Percentiles rank a stretch among this genome's conserved stretches.
Conservation (phyloP, 352 stramenopile genomes). For the Phytophthora pseudosyringae region DNA sequence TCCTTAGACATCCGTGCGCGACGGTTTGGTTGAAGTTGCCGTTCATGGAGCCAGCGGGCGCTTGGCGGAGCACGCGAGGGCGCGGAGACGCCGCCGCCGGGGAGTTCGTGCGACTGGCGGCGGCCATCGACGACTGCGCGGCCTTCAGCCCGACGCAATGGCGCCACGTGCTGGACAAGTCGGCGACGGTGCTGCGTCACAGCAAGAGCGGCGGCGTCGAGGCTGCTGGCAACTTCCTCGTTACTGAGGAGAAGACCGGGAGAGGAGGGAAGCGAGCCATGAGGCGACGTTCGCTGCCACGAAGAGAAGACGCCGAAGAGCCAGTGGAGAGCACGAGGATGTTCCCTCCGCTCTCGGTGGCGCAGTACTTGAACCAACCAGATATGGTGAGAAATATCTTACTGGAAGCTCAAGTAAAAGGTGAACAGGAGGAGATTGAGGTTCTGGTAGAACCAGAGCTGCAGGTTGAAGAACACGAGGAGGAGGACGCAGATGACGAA, state of each 20-base stretch:
- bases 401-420: constrained; percentile 13
- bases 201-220: background rate
- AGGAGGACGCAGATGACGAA: constrained; percentile 7
- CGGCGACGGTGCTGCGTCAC: constrained; percentile 29
- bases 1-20: no score
- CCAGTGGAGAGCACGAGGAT: background rate
- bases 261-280: background rate
- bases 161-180: constrained; percentile 53
- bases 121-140: constrained; percentile 53
- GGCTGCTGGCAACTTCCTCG: constrained; percentile 1
- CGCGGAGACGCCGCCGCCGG: background rate
- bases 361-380: constrained; percentile 56
- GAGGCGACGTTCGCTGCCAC: constrained; percentile 20
- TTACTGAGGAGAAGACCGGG: background rate
- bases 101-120: constrained; percentile 60
- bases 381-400: constrained; percentile 44
- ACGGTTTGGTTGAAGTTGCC: constrained; percentile 22
- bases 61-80: constrained; percentile 1
- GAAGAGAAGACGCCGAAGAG: constrained; percentile 41
- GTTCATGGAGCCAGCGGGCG: constrained; percentile 15
- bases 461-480: background rate
- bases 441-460: constrained; percentile 4
- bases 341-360: constrained; percentile 32
- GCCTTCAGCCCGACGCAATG: constrained; percentile 68
- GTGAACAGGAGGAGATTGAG: background rate